A percentile compares a stretch with the other conserved stretches of the same genome.
These are phyloP conservation scores for Crithidia fasciculata DNA, from an alignment of 208 protist species.

Conservation along the genomic window DNA sequence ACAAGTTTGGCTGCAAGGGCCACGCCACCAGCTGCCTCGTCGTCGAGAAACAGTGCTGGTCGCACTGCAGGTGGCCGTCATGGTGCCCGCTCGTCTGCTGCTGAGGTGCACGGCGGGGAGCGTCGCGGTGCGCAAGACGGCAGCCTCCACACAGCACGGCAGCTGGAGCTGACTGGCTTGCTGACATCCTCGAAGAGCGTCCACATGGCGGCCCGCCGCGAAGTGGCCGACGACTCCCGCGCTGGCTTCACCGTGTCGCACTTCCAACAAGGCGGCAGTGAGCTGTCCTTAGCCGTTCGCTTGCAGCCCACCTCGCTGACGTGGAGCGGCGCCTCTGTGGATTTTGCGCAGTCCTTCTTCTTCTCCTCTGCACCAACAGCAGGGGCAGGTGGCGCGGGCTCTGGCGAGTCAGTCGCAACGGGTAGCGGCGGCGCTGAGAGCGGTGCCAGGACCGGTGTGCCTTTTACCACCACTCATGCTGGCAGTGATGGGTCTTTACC, in stretches of 20 bases:
- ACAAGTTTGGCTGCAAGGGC: not conserved
- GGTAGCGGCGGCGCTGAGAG: too few species aligned
- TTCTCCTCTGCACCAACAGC: not conserved
- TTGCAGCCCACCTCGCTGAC: slow-evolving; percentile 62
- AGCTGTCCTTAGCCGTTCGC: slow-evolving; percentile 40
- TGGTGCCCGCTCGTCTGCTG: not conserved
- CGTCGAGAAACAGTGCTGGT: not conserved
- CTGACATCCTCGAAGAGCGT: slow-evolving; percentile 36
- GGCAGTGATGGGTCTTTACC: not conserved
- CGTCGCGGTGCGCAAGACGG: not conserved
- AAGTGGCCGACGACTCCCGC: slow-evolving; percentile 19
- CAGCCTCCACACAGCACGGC: not conserved
- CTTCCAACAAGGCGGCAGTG: slow-evolving; percentile 36
- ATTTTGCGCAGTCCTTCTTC: slow-evolving; percentile 36
- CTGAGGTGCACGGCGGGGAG: not conserved
- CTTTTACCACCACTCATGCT: too few species aligned
- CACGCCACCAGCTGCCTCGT: not conserved
- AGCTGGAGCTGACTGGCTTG: slow-evolving; percentile 36
- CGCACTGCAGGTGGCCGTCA: not conserved
- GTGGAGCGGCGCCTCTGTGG: slow-evolving; percentile 41
- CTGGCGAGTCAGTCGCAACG: too few species aligned
- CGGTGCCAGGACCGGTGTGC: too few species aligned
- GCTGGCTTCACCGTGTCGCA: slow-evolving; percentile 20
- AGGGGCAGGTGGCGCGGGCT: too few species aligned
- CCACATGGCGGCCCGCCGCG: slow-evolving; percentile 6